A percentile compares a stretch with the other conserved stretches of the same genome.
Conservation (phyloP, 1,284 basidiomycete species). For the Ceratobasidium theobromae region DNA sequence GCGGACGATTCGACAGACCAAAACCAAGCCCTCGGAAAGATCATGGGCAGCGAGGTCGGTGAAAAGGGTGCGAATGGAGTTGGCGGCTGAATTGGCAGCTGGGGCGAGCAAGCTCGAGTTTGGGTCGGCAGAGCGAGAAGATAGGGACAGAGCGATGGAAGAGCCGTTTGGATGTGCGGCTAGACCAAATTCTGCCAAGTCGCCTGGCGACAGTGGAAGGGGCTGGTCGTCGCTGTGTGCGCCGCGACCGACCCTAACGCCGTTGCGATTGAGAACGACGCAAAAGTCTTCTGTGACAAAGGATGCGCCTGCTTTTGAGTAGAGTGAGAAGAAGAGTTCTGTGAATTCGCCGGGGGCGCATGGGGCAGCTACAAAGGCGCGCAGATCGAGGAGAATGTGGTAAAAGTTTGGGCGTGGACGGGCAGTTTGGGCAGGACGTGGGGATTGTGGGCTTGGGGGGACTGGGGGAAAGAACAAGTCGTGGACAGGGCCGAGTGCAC, state of each 20-base stretch:
- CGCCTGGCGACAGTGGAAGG: no score
- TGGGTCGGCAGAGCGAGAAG: no score
- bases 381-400: slow-evolving; percentile 86
- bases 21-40: slow-evolving; percentile 77
- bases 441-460: slow-evolving; percentile 41
- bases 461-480: slow-evolving; percentile 41
- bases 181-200: no score
- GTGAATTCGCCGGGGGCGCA: slow-evolving; percentile 89
- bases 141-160: no score
- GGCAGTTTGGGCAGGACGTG: slow-evolving; percentile 34
- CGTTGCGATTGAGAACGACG: slow-evolving; percentile 87
- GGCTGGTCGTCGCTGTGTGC: slow-evolving; percentile 38
- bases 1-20: slow-evolving; percentile 89
- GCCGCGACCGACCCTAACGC: slow-evolving; percentile 79
- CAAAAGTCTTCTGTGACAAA: slow-evolving; percentile 97
- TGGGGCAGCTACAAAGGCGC: slow-evolving; percentile 87
- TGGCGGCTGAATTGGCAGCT: slow-evolving; percentile 36
- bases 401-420: slow-evolving; percentile 64
- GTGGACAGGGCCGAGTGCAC: slow-evolving; percentile 47
- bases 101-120: no score
- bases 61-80: slow-evolving; percentile 79
- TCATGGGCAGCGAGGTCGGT: slow-evolving; percentile 85
- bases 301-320: slow-evolving; percentile 77
- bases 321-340: slow-evolving; percentile 93
- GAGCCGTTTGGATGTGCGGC: no score